Evolutionary conservation across 148 eudicot genomes (phyloP).

Genomic region (Heliosperma pusillum): DNA sequence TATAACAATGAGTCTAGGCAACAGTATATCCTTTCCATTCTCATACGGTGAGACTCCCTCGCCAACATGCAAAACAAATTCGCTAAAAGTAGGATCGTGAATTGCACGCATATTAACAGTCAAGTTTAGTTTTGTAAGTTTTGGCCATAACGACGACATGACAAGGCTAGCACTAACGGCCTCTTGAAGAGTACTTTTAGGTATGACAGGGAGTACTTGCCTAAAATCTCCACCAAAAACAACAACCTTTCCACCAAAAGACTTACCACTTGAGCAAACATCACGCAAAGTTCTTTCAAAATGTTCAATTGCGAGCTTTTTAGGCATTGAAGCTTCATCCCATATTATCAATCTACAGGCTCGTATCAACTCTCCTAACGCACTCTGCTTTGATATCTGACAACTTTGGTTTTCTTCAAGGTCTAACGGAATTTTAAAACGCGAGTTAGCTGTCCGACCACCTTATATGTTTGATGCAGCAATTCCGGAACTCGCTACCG

Average conservation of each 20-base stretch:
- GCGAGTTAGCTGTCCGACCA: background rate
- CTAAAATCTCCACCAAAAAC: slow-evolving; percentile 13
- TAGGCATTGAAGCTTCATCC: slow-evolving; percentile 15
- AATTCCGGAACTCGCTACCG: slow-evolving; percentile 2
- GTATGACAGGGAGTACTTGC: background rate
- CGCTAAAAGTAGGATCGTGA: too few relatives aligned
- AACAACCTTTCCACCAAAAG: slow-evolving; percentile 1
- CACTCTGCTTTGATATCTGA: slow-evolving; percentile 3
- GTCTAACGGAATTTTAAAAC: background rate
- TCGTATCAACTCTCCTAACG: background rate
- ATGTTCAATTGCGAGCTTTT: background rate
- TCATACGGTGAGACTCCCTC: too few relatives aligned
- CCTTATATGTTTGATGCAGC: background rate
- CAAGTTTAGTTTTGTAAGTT: too few relatives aligned
- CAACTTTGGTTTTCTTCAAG: background rate
- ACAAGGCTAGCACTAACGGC: too few relatives aligned
- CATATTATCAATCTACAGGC: background rate
- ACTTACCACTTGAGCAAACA: background rate
- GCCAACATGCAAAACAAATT: too few relatives aligned
- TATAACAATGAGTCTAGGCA: too few relatives aligned
- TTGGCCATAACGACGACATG: too few relatives aligned
- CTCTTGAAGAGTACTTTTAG: background rate
- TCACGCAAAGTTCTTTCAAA: slow-evolving; percentile 7
- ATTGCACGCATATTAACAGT: too few relatives aligned
- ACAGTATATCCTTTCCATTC: too few relatives aligned